Evolutionary conservation across 139 green algal genomes (phyloP).

Genomic region (Pleodorina starrii): DNA sequence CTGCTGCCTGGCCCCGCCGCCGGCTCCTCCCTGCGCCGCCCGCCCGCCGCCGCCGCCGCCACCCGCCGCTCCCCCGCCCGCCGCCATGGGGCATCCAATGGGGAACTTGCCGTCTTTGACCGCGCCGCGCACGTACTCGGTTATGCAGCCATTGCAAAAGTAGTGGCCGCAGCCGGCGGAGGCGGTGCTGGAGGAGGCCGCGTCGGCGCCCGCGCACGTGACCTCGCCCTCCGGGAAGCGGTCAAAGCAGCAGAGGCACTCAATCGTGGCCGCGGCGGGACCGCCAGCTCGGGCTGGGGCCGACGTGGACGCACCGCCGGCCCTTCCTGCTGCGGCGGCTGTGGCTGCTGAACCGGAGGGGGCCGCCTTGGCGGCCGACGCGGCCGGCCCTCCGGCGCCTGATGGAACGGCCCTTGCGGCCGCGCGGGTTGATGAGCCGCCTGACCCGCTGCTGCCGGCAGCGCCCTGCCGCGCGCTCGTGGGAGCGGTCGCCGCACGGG

Average conservation of each 20-base stretch:
- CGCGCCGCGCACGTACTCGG: conserved; percentile 49
- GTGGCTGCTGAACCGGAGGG: no score
- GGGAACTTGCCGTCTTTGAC: conserved; percentile 57
- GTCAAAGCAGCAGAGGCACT: conserved; percentile 27
- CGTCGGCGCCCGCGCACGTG: conserved; percentile 20
- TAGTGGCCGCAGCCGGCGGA: conserved; percentile 48
- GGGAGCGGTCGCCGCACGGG: no score
- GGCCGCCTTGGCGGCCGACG: no score
- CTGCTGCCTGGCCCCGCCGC: not conserved
- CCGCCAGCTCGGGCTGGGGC: no score
- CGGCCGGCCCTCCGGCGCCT: no score
- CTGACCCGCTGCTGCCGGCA: no score
- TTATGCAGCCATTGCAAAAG: conserved; percentile 63
- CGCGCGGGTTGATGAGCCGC: no score
- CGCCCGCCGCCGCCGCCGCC: no score
- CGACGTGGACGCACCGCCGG: no score
- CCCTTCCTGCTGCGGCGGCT: no score
- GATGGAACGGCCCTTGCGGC: no score
- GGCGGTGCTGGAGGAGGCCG: conserved; percentile 23
- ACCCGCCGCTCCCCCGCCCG: not conserved
- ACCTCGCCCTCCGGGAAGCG: not conserved
- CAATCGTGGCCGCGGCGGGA: not conserved
- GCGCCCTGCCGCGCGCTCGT: no score
- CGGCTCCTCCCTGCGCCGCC: not conserved
- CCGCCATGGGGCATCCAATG: conserved; percentile 54